Conservation (phyloP, 768 basidiomycete species). For the Rhodosporidiobolus sp. region DNA sequence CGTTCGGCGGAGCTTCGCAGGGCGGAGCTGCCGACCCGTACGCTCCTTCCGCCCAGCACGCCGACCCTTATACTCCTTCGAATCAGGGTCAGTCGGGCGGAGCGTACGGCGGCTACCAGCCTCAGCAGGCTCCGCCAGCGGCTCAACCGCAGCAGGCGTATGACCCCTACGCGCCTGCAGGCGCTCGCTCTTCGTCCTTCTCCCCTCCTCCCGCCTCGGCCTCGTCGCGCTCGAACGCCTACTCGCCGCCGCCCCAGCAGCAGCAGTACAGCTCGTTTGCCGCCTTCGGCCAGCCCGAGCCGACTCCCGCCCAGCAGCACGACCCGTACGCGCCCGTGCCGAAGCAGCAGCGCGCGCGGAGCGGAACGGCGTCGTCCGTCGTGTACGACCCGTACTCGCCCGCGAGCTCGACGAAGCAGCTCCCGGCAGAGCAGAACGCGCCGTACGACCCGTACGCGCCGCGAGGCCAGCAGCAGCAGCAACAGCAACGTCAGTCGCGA, state of each 20-base stretch:
- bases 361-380: slow-evolving; percentile 7
- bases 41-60: not conserved
- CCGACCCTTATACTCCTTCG: not conserved
- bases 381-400: slow-evolving; percentile 12
- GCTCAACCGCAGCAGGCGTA: not conserved
- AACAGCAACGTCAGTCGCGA: not conserved
- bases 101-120: not conserved
- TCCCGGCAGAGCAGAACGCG: not conserved
- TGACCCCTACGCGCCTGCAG: slow-evolving; percentile 8
- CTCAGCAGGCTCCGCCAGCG: not conserved
- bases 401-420: not conserved
- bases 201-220: not conserved
- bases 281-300: slow-evolving; percentile 2
- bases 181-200: not conserved
- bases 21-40: not conserved
- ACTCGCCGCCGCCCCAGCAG: slow-evolving; percentile 16
- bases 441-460: slow-evolving; percentile 18
- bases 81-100: too few relatives aligned
- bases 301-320: not conserved
- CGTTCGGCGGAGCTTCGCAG: not conserved
- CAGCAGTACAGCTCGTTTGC: slow-evolving; percentile 30
- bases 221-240: not conserved
- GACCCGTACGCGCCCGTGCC: slow-evolving; percentile 28
- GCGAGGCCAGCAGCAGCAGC: not conserved
- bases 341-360: slow-evolving; percentile 2